Evolutionary conservation across 495 filamentous ascomycete genomes (phyloP).

Genomic region (Rhypophila decipiens): DNA sequence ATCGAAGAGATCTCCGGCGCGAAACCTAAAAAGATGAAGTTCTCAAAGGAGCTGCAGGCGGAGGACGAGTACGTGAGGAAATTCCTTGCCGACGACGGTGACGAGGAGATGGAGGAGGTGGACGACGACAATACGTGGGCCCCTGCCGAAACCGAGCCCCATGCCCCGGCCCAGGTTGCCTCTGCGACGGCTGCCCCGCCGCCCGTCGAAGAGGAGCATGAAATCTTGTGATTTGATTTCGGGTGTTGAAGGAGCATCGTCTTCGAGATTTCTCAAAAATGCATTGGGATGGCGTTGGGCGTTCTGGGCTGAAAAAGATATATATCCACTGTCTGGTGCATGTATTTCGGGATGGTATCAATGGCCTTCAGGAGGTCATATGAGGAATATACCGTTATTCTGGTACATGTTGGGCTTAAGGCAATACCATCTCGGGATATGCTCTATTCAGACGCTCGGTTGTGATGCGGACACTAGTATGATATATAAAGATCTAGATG

Average conservation of each 20-base stretch:
- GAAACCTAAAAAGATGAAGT: constrained; percentile 16
- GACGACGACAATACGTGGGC: no score
- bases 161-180: background rate
- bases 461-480: no score
- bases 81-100: constrained; percentile 21
- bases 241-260: no score
- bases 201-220: background rate
- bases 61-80: constrained; percentile 16
- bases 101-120: constrained; percentile 18
- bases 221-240: no score
- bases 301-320: background rate
- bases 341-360: no score
- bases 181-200: background rate
- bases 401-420: no score
- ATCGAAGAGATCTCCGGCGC: background rate
- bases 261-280: background rate
- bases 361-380: no score
- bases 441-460: no score
- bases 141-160: constrained; percentile 16
- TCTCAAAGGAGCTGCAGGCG: background rate
- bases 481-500: no score
- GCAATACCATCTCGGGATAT: no score
- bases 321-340: no score
- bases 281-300: background rate
- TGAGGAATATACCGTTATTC: no score